Evolutionary conservation across 2,329 filamentous ascomycete species (phyloP), one percentile per base, ranked within the genome.

Genomic region (Daldinia sp.): DNA sequence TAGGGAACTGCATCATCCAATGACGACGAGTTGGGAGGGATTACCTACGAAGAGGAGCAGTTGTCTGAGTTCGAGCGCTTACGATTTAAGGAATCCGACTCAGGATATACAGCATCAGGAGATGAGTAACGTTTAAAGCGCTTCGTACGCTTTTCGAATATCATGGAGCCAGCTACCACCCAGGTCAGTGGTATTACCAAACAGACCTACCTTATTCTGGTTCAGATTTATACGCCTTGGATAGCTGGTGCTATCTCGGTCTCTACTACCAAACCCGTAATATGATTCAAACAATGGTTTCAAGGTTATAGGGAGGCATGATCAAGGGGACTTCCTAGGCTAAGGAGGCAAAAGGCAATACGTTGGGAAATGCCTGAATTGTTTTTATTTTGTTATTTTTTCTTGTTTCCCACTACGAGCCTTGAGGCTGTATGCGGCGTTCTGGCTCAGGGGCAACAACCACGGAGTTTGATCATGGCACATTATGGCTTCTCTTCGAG

Each of bases 1-100:
- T 79, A 75, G 69, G 18, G 13, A 26, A 23, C 42, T 53, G n/a
- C 50, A 50, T 13, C 26, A 33, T n/a, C 33, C 13, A 15, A 33
- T n/a, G 55, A 51, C 26, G 26, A 44, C 3, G n/a, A 54, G 28
- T 30, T 26, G 28, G 15, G 18, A n/a, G 26, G 15, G 3, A 18
- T n/a, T 33, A 35, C 9, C 7, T 35, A 35, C 33, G 23, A 51
- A 51, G 15, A 26, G 13, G 18, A 33, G 6, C 6, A 51, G 33
- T n/a, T 15, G 12, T 15, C 26, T 6, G 5, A 18, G 28, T 10
- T 6, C 6, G 46, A 26, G 2, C 6, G 26, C 26, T 33, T 33
- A 6, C 6, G 26, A 6, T 3, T 15, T 12, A 51, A 15, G 46
- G 46, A 51, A 30, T 51, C 46, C 26, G 46, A 51, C 46, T 18